A percentile compares a stretch with the other conserved stretches of the same genome.
These are phyloP conservation scores for Populus simonii DNA, from an alignment of 345 rosid species.

Conservation along the genomic window DNA sequence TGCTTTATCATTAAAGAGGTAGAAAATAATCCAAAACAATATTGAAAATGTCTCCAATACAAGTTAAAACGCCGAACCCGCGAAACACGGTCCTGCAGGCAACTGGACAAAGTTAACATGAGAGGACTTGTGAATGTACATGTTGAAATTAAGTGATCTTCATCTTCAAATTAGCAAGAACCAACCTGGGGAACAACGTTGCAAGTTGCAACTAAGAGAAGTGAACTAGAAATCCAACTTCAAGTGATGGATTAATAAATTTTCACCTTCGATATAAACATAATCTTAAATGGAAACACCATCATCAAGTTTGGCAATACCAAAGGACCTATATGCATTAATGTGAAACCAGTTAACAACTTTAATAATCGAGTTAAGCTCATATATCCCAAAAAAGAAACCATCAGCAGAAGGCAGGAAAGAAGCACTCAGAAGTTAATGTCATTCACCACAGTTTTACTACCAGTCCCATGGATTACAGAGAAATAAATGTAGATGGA, in stretches of 20 bases:
- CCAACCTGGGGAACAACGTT: slow-evolving; percentile 39
- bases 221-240: slow-evolving; percentile 25
- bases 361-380: slow-evolving; percentile 34
- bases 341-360: slow-evolving; percentile 63
- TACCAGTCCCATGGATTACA: not conserved
- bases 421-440: slow-evolving; percentile 18
- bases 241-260: slow-evolving; percentile 23
- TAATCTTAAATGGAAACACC: slow-evolving; percentile 65
- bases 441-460: slow-evolving; percentile 15
- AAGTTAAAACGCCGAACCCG: slow-evolving; percentile 56
- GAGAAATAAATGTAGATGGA: not conserved
- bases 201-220: slow-evolving; percentile 7
- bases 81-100: slow-evolving; percentile 66
- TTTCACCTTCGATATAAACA: slow-evolving; percentile 61
- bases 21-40: slow-evolving; percentile 37
- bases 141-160: slow-evolving; percentile 33
- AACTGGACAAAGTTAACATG: slow-evolving; percentile 65
- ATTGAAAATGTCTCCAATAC: slow-evolving; percentile 46
- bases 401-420: not conserved
- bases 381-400: slow-evolving; percentile 30
- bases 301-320: slow-evolving; percentile 68
- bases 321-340: slow-evolving; percentile 69
- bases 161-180: slow-evolving; percentile 37
- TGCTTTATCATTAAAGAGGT: not conserved
- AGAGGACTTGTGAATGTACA: slow-evolving; percentile 32